A percentile compares a stretch with the other conserved stretches of the same genome.
Conservation (phyloP, 2,329 filamentous ascomycete genomes). For the Talaromyces sp. region DNA sequence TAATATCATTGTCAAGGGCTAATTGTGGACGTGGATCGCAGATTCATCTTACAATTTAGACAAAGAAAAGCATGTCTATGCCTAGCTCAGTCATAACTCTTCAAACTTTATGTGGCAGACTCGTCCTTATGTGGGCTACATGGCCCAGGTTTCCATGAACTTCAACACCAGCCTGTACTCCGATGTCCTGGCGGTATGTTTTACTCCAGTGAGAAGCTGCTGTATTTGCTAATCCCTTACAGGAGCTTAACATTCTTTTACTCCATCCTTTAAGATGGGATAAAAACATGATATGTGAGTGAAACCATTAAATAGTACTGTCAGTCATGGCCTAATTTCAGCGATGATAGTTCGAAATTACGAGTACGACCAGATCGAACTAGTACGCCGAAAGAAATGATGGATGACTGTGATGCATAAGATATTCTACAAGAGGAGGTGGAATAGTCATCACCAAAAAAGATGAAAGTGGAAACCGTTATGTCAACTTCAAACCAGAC, state of each 20-base stretch:
- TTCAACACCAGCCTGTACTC: not conserved
- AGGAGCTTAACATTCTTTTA: not conserved
- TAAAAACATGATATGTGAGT: no score
- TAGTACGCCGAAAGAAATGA: no score
- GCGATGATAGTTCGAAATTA: no score
- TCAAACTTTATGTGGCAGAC: not conserved
- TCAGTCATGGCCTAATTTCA: no score
- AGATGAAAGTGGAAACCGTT: no score
- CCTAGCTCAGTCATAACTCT: not conserved
- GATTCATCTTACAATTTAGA: not conserved
- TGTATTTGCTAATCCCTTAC: not conserved
- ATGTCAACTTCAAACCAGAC: no score
- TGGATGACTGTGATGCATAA: no score
- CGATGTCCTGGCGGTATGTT: not conserved
- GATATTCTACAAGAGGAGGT: no score
- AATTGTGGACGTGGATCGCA: not conserved
- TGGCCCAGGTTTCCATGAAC: not conserved
- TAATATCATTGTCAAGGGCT: not conserved
- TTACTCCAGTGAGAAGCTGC: not conserved
- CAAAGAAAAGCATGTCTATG: not conserved
- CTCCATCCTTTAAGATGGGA: no score
- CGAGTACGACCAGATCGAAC: no score
- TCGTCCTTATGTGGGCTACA: not conserved
- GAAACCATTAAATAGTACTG: no score
- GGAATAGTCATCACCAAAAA: no score